Evolutionary conservation across 108 stramenopile genomes (phyloP).

Genomic region (Skeletonema costatum): DNA sequence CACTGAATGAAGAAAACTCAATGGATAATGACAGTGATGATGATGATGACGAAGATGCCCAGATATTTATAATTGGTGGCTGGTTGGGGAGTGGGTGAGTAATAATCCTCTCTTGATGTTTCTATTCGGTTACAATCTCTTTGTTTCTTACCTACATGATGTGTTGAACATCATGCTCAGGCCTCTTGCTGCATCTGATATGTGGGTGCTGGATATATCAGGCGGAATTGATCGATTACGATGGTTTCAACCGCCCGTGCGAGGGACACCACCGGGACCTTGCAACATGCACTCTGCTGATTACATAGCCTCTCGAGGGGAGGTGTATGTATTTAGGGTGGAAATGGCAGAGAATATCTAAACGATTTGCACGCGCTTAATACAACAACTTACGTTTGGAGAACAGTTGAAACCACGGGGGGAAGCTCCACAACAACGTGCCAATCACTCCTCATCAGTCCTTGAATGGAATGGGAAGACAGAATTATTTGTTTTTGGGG

Average conservation of each 20-base stretch:
- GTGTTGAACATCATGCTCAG: slow-evolving; percentile 6
- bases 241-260: slow-evolving; percentile 63
- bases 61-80: slow-evolving; percentile 93
- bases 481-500: slow-evolving; percentile 95
- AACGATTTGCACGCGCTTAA: slow-evolving; percentile 89
- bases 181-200: slow-evolving; percentile 88
- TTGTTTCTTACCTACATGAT: too few species aligned
- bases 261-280: slow-evolving; percentile 82
- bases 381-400: slow-evolving; percentile 79
- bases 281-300: slow-evolving; percentile 98
- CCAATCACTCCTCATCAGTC: slow-evolving; percentile 90
- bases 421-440: slow-evolving; percentile 76
- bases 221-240: slow-evolving; percentile 49
- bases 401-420: slow-evolving; percentile 81
- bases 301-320: slow-evolving; percentile 59
- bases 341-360: slow-evolving; percentile 89
- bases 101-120: too few species aligned
- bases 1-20: background rate
- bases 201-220: slow-evolving; percentile 82
- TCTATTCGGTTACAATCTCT: too few species aligned
- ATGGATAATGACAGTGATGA: slow-evolving; percentile 5
- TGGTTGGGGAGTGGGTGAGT: slow-evolving; percentile 80
- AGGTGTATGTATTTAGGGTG: slow-evolving; percentile 94
- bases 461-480: slow-evolving; percentile 63
- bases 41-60: slow-evolving; percentile 48